Conservation (phyloP, 176 grass and related monocot genomes). For the Avena insularis region DNA sequence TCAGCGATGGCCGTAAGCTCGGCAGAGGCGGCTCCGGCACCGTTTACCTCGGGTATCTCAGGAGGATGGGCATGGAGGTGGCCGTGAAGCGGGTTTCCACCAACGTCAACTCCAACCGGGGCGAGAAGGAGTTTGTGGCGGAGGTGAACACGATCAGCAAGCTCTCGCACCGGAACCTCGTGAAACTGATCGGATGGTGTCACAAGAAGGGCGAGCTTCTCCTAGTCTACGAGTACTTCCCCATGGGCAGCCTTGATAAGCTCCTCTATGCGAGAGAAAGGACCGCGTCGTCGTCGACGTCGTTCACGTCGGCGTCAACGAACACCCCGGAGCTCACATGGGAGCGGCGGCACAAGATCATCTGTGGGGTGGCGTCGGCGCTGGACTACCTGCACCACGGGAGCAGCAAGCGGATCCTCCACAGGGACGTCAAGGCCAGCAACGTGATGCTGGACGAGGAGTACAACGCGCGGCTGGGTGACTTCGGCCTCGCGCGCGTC, state of each 20-base stretch:
- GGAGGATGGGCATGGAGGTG: conserved; percentile 38
- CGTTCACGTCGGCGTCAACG: neutral
- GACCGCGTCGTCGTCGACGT: neutral
- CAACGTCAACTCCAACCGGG: conserved; percentile 24
- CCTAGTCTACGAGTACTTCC: conserved; percentile 63
- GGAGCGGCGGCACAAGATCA: conserved; percentile 51
- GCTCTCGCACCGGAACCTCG: conserved; percentile 71
- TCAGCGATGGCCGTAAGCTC: conserved; percentile 42
- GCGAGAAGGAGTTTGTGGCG: conserved; percentile 58
- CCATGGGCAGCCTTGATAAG: conserved; percentile 60
- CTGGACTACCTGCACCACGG: conserved; percentile 71
- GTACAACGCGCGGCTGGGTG: conserved; percentile 56
- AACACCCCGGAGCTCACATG: conserved; percentile 45
- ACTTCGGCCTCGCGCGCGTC: conserved; percentile 67
- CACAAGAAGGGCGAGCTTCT: conserved; percentile 57
- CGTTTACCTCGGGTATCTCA: conserved; percentile 51
- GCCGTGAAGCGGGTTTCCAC: conserved; percentile 55
- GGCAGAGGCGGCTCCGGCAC: conserved; percentile 56
- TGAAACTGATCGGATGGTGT: conserved; percentile 63
- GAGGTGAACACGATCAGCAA: conserved; percentile 75
- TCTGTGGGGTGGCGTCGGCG: conserved; percentile 57
- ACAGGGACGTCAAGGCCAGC: conserved; percentile 68
- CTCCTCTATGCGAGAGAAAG: conserved; percentile 25
- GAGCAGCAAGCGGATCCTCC: conserved; percentile 57
- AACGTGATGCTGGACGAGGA: conserved; percentile 66